phyloP scores from a whole-genome alignment of 306 rosid genomes.

The Amphicarpaea edgeworthii region DNA sequence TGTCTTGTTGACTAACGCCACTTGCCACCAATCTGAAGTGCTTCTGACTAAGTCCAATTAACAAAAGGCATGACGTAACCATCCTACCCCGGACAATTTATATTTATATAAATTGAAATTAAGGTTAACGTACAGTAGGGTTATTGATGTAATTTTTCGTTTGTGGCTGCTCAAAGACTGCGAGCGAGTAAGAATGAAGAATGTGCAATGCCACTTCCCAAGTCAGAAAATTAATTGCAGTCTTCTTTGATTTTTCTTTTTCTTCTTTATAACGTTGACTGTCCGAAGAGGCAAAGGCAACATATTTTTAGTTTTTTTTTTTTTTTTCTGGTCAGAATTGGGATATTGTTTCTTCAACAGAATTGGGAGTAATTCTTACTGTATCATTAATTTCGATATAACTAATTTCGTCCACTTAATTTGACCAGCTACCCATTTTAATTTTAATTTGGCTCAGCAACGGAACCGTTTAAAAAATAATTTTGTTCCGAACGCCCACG shows the following conservation, averaged over 20 bases:
- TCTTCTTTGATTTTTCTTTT: background rate
- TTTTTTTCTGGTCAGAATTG: background rate
- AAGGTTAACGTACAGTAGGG: background rate
- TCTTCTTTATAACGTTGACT: background rate
- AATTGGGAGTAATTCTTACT: too few relatives aligned
- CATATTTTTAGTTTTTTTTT: background rate
- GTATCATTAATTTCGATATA: too few relatives aligned
- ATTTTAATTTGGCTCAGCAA: background rate
- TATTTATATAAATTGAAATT: background rate
- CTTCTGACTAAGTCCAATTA: background rate
- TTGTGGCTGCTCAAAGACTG: constrained; percentile 24
- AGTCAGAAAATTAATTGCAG: background rate
- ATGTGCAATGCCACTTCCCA: background rate
- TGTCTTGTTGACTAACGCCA: background rate
- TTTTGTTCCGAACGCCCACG: too few relatives aligned
- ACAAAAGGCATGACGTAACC: background rate
- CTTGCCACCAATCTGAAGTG: background rate
- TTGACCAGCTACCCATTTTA: background rate
- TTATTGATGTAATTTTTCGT: background rate
- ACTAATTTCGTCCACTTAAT: background rate
- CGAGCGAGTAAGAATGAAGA: background rate
- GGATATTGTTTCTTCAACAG: background rate
- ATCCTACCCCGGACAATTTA: background rate
- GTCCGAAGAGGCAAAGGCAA: background rate
- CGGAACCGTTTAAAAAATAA: background rate